phyloP scores from a whole-genome alignment of 2,329 filamentous ascomycete genomes.

The Herpotrichia juniperi region DNA sequence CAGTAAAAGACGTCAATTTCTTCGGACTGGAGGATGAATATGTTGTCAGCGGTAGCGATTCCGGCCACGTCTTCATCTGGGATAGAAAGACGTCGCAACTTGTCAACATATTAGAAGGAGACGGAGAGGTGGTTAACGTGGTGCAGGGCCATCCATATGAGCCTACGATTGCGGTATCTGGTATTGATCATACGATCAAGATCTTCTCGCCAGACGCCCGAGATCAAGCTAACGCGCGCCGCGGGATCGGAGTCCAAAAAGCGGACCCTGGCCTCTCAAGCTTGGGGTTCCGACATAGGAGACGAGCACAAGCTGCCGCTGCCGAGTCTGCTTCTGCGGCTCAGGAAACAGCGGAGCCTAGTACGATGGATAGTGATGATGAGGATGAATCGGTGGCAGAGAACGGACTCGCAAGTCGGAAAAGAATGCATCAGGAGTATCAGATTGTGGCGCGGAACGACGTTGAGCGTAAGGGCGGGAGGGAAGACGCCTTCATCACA shows the following conservation, averaged over 20 bases:
- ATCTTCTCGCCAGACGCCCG: constrained; percentile 68
- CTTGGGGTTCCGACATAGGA: constrained; percentile 31
- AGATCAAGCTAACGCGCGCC: constrained; percentile 62
- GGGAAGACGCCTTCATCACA: constrained; percentile 63
- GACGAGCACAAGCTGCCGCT: constrained; percentile 16
- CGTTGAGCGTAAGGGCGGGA: constrained; percentile 62
- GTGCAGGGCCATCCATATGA: constrained; percentile 72
- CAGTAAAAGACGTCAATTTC: constrained; percentile 73
- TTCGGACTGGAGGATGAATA: constrained; percentile 72
- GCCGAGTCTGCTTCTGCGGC: constrained; percentile 7
- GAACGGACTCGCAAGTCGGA: constrained; percentile 61
- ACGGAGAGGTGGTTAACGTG: constrained; percentile 74
- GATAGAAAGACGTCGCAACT: constrained; percentile 66
- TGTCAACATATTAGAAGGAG: constrained; percentile 69
- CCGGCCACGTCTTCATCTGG: constrained; percentile 73
- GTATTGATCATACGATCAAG: constrained; percentile 72
- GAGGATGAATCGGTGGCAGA: constrained; percentile 47
- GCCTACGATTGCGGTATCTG: constrained; percentile 68
- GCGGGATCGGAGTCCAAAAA: constrained; percentile 63
- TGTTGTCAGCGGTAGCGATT: constrained; percentile 70
- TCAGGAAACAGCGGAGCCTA: not conserved
- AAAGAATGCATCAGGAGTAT: constrained; percentile 65
- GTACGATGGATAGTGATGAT: constrained; percentile 28
- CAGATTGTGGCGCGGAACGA: constrained; percentile 69
- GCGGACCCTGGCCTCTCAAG: constrained; percentile 52